phyloP scores from a whole-genome alignment of 768 basidiomycete species.

The Krasilnikovozyma curviuscula region DNA sequence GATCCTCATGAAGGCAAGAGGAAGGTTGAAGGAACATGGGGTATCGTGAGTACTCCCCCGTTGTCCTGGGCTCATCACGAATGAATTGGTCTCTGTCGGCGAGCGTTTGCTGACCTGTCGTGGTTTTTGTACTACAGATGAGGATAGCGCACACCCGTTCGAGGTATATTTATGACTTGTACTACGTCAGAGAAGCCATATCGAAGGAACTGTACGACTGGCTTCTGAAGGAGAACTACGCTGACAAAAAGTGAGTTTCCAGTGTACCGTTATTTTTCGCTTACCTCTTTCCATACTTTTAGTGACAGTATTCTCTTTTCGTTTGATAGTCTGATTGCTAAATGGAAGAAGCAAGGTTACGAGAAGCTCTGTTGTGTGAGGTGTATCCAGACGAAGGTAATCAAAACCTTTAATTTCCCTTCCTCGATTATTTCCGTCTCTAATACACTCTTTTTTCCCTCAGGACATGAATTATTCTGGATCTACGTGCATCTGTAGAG shows the following conservation, averaged over 20 bases:
- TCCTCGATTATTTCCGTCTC: not conserved
- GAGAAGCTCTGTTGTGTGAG: slow-evolving; percentile 93
- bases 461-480: slow-evolving; percentile 99
- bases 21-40: slow-evolving; percentile 22
- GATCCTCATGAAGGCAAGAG: slow-evolving; percentile 90
- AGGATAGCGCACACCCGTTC: slow-evolving; percentile 90
- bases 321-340: slow-evolving; percentile 65
- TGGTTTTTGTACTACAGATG: slow-evolving; percentile 38
- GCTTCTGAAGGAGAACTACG: slow-evolving; percentile 91
- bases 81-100: not conserved
- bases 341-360: slow-evolving; percentile 98
- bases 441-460: not conserved
- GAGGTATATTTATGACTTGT: slow-evolving; percentile 90
- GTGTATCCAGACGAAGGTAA: slow-evolving; percentile 81
- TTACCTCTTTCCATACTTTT: not conserved
- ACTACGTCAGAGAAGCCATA: slow-evolving; percentile 95
- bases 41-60: slow-evolving; percentile 20
- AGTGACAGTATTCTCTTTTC: not conserved
- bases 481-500: slow-evolving; percentile 91
- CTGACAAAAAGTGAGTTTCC: slow-evolving; percentile 67
- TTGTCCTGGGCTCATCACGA: not conserved
- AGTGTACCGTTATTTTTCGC: not conserved
- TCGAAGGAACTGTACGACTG: slow-evolving; percentile 77
- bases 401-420: slow-evolving; percentile 12
- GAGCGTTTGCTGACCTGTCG: not conserved